Evolutionary conservation across 768 basidiomycete species (phyloP).

Genomic region (Termitomyces sp.): DNA sequence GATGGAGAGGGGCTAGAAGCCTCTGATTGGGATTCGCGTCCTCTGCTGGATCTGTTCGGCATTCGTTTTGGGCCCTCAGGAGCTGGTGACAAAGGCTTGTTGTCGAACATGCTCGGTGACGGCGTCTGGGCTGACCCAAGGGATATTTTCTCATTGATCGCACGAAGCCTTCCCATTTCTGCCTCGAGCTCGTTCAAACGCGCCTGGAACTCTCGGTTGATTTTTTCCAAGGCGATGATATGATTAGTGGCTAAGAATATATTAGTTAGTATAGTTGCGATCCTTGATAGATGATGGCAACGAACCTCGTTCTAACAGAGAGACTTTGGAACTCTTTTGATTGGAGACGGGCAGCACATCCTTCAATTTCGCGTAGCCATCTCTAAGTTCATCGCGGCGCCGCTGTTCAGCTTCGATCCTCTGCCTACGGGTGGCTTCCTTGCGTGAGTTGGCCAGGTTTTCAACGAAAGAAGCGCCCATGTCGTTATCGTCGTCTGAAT

Average conservation of each 20-base stretch:
- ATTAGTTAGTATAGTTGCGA: slow-evolving; percentile 7
- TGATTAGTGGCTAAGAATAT: slow-evolving; percentile 65
- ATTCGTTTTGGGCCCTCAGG: slow-evolving; percentile 44
- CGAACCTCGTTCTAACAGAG: slow-evolving; percentile 82
- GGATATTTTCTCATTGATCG: slow-evolving; percentile 82
- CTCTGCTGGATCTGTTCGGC: slow-evolving; percentile 52
- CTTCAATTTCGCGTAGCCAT: slow-evolving; percentile 86
- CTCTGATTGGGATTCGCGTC: slow-evolving; percentile 60
- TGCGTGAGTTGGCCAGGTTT: slow-evolving; percentile 71
- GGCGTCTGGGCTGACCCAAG: slow-evolving; percentile 56
- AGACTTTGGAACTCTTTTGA: slow-evolving; percentile 90
- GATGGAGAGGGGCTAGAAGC: slow-evolving; percentile 56
- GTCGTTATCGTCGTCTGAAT: slow-evolving; percentile 71
- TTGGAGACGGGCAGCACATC: slow-evolving; percentile 84
- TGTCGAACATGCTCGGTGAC: slow-evolving; percentile 48
- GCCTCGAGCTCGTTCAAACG: slow-evolving; percentile 63
- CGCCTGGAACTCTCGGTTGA: slow-evolving; percentile 66
- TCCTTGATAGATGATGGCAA: slow-evolving; percentile 10
- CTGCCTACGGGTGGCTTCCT: slow-evolving; percentile 81
- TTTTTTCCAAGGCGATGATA: slow-evolving; percentile 67
- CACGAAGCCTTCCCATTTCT: slow-evolving; percentile 67
- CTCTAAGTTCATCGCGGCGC: slow-evolving; percentile 82
- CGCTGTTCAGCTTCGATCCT: slow-evolving; percentile 90
- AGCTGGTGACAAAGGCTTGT: slow-evolving; percentile 62
- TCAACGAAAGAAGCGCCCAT: slow-evolving; percentile 69